phyloP scores from a whole-genome alignment of 108 stramenopile genomes.

The Cyclotella sp. region DNA sequence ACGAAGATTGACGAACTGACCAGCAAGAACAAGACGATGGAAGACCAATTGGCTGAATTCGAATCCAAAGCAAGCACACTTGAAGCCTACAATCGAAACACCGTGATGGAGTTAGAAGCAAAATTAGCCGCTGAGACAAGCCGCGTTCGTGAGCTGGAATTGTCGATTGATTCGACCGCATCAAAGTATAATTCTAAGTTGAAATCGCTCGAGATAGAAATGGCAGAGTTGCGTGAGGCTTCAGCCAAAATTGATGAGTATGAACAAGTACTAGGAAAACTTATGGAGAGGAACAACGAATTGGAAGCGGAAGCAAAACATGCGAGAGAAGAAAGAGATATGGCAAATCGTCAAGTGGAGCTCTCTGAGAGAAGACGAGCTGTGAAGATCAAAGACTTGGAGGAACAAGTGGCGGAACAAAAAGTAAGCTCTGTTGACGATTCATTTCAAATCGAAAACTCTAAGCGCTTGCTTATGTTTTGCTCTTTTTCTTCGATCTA shows the following conservation, averaged over 20 bases:
- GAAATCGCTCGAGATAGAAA: constrained; percentile 30
- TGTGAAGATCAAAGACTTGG: constrained; percentile 43
- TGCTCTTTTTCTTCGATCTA: neutral
- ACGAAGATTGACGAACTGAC: constrained; percentile 46
- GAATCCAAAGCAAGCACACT: constrained; percentile 25
- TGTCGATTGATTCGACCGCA: constrained; percentile 28
- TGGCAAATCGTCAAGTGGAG: constrained; percentile 44
- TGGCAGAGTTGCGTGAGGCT: constrained; percentile 29
- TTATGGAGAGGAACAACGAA: constrained; percentile 50
- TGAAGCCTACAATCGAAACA: constrained; percentile 29
- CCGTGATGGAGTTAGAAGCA: constrained; percentile 39
- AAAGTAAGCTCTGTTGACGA: neutral
- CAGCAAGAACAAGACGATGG: constrained; percentile 35
- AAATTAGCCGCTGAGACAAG: constrained; percentile 43
- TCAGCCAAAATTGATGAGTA: constrained; percentile 47
- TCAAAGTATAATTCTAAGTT: constrained; percentile 23
- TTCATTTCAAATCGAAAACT: neutral
- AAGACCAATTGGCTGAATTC: constrained; percentile 42
- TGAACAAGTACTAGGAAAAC: constrained; percentile 47
- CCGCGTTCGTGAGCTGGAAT: constrained; percentile 28
- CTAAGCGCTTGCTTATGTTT: neutral
- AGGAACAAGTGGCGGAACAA: constrained; percentile 45
- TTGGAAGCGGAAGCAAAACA: constrained; percentile 34
- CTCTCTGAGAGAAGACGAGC: constrained; percentile 35
- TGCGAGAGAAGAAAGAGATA: constrained; percentile 38